Evolutionary conservation across 805 yeast species (phyloP), one percentile per base, ranked within the genome.

Genomic region (Kockiozyma suomiensis): DNA sequence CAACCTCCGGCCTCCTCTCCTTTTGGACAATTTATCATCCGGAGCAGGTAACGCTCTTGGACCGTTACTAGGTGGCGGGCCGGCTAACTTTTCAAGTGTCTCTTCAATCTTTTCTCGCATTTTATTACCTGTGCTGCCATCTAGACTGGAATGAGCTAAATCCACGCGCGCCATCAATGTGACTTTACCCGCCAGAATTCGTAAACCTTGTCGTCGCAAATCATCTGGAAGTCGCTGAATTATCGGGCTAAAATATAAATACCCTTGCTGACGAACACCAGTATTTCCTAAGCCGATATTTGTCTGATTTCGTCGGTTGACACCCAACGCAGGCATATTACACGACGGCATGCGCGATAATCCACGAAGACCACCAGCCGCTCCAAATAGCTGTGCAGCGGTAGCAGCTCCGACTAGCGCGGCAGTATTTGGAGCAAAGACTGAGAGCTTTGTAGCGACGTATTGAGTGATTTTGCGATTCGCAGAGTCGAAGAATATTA

Each of bases 91-190:
- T 43, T 85, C 90, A 6, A 94, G 76, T 65, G 86, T 87, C 3
- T 75, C 74, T 21, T 76, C 70, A 1, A 94, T 80, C 56, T 93
- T 94, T 1, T 73, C 70, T 42, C 78, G 74, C 82, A 87, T 86
- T 59, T 78, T 78, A 1, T 42, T 28, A 0, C 97, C 98, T 41
- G 80, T 69, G 0, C 73, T 61, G 0, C 87, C 88, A 59, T 80
- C 80, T 0, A 72, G 67, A 19, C 75, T 69, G 5, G 72, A 64
- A 50, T 73, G 74, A 1, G 86, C 76, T 17, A 81, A 75, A 70
- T 93, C 99, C 3, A 93, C 78, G 61, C 98, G 77, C 0, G 97
- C 90, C 0, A 97, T 94, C 5, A 94, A 75, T 0, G 88, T 79
- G 0, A 90, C 76, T 70, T 92, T 93, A 0, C 87, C 96, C 43